Base-by-base conservation (phyloP, 2,329 filamentous ascomycete species). In the Shiraia bambusicola region DNA sequence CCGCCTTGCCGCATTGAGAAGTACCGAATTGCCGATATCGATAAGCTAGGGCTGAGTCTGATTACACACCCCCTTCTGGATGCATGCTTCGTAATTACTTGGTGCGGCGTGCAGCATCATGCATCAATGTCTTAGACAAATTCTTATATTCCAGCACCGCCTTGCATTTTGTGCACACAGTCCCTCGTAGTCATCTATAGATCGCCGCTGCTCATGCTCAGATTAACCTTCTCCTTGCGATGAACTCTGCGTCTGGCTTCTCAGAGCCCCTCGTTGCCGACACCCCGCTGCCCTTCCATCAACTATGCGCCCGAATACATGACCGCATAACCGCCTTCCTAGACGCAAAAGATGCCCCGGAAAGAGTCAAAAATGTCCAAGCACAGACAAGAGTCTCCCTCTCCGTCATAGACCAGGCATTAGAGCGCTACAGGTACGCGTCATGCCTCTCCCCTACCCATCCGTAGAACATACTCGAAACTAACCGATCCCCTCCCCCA, bases 321-420 rank as follows among this genome's bases (percentile, higher is more conserved):
- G 69, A 69, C 48, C 79, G 80, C 65, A 73, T 94, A 45, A 72
- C 79, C 34, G 73, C 76, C 16, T 90, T 95, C 61, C 74, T 94
- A 40, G 73, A 73, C 33, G 76, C 82, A 50, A 69, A 80, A 24
- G 73, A 80, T 45, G 72, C 76, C 3, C 77, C 79, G 14, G 72
- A 80, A 39, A 68, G 80, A 31, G 70, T 91, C 43, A 74, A 72
- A 54, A 75, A 75, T 40, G 81, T 90, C 19, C 91, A 96, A 71
- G 70, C 73, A 42, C 90, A 93, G 73, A 86, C 87, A 32, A 79
- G 82, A 47, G 74, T 81, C 38, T 85, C 89, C 16, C 76, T 95
- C 59, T 76, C 71, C 15, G 83, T 95, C 15, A 82, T 96, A 43
- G 79, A 82, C 47, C 80, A 88, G 58, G 88, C 91, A 11, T 74